Base-by-base conservation (phyloP, 1,284 basidiomycete genomes). In the Tylopilus sp. region DNA sequence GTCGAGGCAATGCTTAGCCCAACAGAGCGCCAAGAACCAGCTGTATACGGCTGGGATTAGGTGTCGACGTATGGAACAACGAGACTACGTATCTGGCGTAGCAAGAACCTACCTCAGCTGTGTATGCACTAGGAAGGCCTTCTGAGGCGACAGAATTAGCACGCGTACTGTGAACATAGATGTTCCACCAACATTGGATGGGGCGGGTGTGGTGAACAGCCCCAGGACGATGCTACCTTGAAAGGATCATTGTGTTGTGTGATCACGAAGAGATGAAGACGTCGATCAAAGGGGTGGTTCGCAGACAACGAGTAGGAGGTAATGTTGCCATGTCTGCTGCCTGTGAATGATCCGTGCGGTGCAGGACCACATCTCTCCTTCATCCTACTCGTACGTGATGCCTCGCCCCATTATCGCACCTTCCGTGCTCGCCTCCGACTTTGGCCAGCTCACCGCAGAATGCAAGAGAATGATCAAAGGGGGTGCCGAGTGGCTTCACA, bases 401-500 rank as follows among this genome's bases (percentile, higher is more conserved):
- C 87, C 84, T 58, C 79, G 80, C 63, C 84, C 89, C 16, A 93
- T 95, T 70, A 90, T 96, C 67, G 84, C 91, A 9, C 92, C 92
- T 28, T 94, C 91, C 13, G 90, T 94, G 34, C 86, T 95, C 25
- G 92, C 92, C 51, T 92, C 89, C n/a, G 92, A 97, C 75, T 92
- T 97, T 71, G 92, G 91, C 35, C 86, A 94, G 63, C 81, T 97
- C 56, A 86, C 83, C 48, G 84, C 84, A 60, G 92, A 97, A 82
- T 96, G 95, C 72, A 86, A 86, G 64, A 81, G 92, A 46, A 96
- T 97, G 89, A 89, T 96, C 56, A 83, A 86, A 61, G 82, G 84
- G 57, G 92, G 95, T 30, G 92, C 93, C 36, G 86, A 97, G 69
- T 97, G 94, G 93, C 79, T 96, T 50, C 93, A 97, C 63, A 97